Evolutionary conservation across 2,329 filamentous ascomycete genomes (phyloP).

Genomic region (Pyrenochaeta sp.): DNA sequence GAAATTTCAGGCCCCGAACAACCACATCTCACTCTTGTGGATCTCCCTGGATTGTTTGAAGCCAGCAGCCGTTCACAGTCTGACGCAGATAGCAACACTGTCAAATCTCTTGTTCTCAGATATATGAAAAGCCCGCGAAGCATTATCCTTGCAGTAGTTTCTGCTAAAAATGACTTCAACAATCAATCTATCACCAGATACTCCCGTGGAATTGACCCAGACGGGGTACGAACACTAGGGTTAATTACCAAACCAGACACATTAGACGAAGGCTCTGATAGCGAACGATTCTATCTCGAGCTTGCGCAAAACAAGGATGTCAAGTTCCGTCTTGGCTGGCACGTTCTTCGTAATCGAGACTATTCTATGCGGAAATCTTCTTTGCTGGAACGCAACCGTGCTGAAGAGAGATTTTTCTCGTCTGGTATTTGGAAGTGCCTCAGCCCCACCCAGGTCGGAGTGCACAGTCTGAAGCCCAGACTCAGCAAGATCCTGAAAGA

Average conservation of each 20-base stretch:
- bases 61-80: slow-evolving; percentile 38
- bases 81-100: slow-evolving; percentile 39
- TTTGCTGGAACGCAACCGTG: slow-evolving; percentile 47
- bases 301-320: slow-evolving; percentile 50
- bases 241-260: slow-evolving; percentile 65
- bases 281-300: slow-evolving; percentile 50
- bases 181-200: slow-evolving; percentile 64
- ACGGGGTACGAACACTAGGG: slow-evolving; percentile 59
- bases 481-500: slow-evolving; percentile 31
- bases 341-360: slow-evolving; percentile 59
- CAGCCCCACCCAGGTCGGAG: slow-evolving; percentile 38
- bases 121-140: slow-evolving; percentile 67
- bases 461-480: slow-evolving; percentile 20
- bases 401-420: slow-evolving; percentile 46
- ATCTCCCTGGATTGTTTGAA: slow-evolving; percentile 51
- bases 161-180: slow-evolving; percentile 56
- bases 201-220: slow-evolving; percentile 56
- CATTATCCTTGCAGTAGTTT: slow-evolving; percentile 63
- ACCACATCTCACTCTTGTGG: slow-evolving; percentile 39
- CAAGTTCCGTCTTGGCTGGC: slow-evolving; percentile 58
- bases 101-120: slow-evolving; percentile 49
- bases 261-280: slow-evolving; percentile 47
- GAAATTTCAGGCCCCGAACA: slow-evolving; percentile 30
- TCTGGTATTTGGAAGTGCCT: slow-evolving; percentile 42
- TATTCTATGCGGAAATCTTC: slow-evolving; percentile 35